Evolutionary conservation across 768 basidiomycete genomes (phyloP).

Genomic region (Amanita inopinata): DNA sequence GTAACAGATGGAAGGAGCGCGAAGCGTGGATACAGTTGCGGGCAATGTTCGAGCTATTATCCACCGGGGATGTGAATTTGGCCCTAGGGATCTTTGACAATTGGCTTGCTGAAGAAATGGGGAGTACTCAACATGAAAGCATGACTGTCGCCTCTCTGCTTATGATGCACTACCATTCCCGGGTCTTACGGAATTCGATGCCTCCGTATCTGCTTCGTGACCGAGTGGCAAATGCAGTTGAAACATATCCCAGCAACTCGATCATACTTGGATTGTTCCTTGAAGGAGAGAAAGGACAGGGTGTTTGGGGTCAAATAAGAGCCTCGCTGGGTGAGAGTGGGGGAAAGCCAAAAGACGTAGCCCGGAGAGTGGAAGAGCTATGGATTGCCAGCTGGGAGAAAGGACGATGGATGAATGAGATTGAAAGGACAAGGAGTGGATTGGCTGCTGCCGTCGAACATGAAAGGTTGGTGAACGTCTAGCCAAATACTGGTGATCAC

Average conservation of each 20-base stretch:
- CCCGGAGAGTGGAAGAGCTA: conserved; percentile 54
- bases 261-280: conserved; percentile 64
- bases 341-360: conserved; percentile 42
- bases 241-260: conserved; percentile 59
- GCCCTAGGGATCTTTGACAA: conserved; percentile 35
- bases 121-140: conserved; percentile 37
- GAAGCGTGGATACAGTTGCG: conserved; percentile 60
- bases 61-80: conserved; percentile 27
- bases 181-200: conserved; percentile 44
- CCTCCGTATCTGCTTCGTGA: conserved; percentile 51
- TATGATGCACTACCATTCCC: conserved; percentile 52
- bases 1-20: conserved; percentile 40
- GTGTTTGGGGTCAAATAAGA: conserved; percentile 68
- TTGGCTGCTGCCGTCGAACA: conserved; percentile 52
- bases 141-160: conserved; percentile 44
- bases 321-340: conserved; percentile 42
- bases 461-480: conserved; percentile 42
- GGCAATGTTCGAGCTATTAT: conserved; percentile 56
- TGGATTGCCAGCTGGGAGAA: conserved; percentile 79
- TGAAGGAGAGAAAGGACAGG: conserved; percentile 68
- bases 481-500: conserved; percentile 1
- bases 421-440: conserved; percentile 60
- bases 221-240: conserved; percentile 43
- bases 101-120: conserved; percentile 18
- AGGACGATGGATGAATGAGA: conserved; percentile 59